Base-by-base conservation (phyloP, 805 yeast genomes). In the Candida awuae region DNA sequence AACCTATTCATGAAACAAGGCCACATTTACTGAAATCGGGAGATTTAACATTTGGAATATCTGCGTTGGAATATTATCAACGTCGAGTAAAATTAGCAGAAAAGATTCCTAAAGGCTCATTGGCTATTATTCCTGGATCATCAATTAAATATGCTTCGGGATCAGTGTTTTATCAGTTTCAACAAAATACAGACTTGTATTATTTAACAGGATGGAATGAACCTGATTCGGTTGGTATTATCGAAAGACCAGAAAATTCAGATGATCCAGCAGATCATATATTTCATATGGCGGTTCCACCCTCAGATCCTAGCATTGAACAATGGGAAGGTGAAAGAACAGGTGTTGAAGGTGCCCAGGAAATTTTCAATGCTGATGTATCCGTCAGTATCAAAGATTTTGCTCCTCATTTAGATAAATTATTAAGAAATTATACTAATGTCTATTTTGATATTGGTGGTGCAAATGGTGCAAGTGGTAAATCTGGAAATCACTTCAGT, bases 311-410 rank as follows among this genome's bases (percentile, higher is more conserved):
- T 6, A 68, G 67, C 35, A 75, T 73, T 17, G 98, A 92, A 61
- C 75, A 81, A 46, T 92, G 99, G 99, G 97, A 90, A 51, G 99
- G 99, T 10, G 80, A 75, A 32, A 73, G 94, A 50, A 81, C 94
- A 14, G 99, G 99, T 1, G 70, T 79, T 4, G 75, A 79, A 34
- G 95, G 94, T 13, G 95, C 81, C 0, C 63, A 61, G 29, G 90
- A 86, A 35, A 75, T 79, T 33, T 92, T 92, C 64, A 92, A 90
- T 56, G 95, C 95, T 4, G 97, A 87, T 59, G 70, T 69, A 36
- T 77, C 84, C 6, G 71, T 70, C 29, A 73, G 74, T 32, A 68
- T 73, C 29, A 66, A 69, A 22, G 53, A 60, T 6, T 53, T 77
- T 12, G 62, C 62, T 7, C 41, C 54, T 4, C 69, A 75, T 46